Conservation (phyloP, 2,329 filamentous ascomycete species). For the Aphanocladium album region DNA sequence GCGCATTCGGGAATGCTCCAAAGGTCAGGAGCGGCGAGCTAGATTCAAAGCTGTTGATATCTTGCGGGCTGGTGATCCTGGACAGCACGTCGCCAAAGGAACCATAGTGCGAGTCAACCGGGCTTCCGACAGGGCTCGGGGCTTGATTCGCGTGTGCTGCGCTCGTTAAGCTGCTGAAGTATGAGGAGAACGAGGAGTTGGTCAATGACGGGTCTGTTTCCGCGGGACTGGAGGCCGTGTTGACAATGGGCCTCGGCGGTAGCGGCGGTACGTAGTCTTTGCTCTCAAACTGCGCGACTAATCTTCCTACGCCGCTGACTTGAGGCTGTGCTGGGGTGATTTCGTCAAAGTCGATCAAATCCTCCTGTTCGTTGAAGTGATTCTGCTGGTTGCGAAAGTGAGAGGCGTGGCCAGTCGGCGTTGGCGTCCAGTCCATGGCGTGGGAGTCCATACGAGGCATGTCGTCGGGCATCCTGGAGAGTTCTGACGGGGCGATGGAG, state of each 20-base stretch:
- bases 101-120: slow-evolving; percentile 29
- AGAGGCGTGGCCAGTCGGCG: slow-evolving; percentile 24
- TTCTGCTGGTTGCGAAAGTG: slow-evolving; percentile 13
- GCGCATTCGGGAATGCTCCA: slow-evolving; percentile 27
- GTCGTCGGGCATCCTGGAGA: background rate
- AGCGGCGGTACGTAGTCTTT: slow-evolving; percentile 32
- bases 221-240: slow-evolving; percentile 23
- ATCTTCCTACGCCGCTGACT: slow-evolving; percentile 28
- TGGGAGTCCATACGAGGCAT: slow-evolving; percentile 2
- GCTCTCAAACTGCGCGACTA: slow-evolving; percentile 38
- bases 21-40: slow-evolving; percentile 26
- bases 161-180: slow-evolving; percentile 27
- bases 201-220: slow-evolving; percentile 21
- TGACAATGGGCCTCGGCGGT: slow-evolving; percentile 28
- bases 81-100: slow-evolving; percentile 24
- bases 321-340: slow-evolving; percentile 11
- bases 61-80: slow-evolving; percentile 28
- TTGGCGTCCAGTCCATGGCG: slow-evolving; percentile 36
- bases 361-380: slow-evolving; percentile 9
- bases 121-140: slow-evolving; percentile 28
- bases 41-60: slow-evolving; percentile 23
- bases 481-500: slow-evolving; percentile 4
- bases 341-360: slow-evolving; percentile 18
- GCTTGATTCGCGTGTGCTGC: slow-evolving; percentile 23
- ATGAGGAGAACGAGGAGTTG: slow-evolving; percentile 25